Conservation (phyloP, 192 early-diverging fungal genomes). For the Podila epigama region DNA sequence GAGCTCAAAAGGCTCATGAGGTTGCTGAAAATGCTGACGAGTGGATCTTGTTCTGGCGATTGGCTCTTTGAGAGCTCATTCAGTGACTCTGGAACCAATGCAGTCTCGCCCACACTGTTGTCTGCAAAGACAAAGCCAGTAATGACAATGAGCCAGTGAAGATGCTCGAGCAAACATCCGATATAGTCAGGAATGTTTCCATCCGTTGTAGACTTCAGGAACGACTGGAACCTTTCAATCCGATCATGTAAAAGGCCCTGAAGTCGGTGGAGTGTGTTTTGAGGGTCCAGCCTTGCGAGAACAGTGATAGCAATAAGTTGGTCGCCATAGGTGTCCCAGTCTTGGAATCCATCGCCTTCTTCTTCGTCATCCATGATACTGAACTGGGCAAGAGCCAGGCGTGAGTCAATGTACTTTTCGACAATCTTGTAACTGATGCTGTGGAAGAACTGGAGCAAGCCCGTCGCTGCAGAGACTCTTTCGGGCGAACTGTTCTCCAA, state of each 20-base stretch:
- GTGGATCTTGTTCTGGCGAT: constrained; percentile 52
- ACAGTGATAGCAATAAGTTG: constrained; percentile 72
- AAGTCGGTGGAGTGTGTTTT: constrained; percentile 57
- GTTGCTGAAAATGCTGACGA: constrained; percentile 56
- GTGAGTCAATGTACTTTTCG: constrained; percentile 66
- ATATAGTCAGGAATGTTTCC: constrained; percentile 45
- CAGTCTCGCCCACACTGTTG: constrained; percentile 71
- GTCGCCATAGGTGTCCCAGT: constrained; percentile 76
- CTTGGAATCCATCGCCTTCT: constrained; percentile 65
- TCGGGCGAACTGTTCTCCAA: constrained; percentile 32
- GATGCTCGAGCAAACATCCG: constrained; percentile 62
- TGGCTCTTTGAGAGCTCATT: constrained; percentile 62
- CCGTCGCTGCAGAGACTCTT: constrained; percentile 39
- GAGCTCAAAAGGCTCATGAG: constrained; percentile 62
- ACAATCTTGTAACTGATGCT: constrained; percentile 63
- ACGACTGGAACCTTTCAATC: constrained; percentile 51
- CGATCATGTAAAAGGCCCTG: constrained; percentile 60
- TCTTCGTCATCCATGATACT: constrained; percentile 56
- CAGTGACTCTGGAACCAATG: constrained; percentile 69
- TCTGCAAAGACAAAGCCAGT: constrained; percentile 73
- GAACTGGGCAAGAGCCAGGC: constrained; percentile 63
- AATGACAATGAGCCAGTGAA: constrained; percentile 81
- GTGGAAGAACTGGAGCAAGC: constrained; percentile 56
- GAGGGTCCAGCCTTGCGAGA: constrained; percentile 66
- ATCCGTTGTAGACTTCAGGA: constrained; percentile 50